Conservation (phyloP, 1,284 basidiomycete species). For the Ganoderma leucocontextum region DNA sequence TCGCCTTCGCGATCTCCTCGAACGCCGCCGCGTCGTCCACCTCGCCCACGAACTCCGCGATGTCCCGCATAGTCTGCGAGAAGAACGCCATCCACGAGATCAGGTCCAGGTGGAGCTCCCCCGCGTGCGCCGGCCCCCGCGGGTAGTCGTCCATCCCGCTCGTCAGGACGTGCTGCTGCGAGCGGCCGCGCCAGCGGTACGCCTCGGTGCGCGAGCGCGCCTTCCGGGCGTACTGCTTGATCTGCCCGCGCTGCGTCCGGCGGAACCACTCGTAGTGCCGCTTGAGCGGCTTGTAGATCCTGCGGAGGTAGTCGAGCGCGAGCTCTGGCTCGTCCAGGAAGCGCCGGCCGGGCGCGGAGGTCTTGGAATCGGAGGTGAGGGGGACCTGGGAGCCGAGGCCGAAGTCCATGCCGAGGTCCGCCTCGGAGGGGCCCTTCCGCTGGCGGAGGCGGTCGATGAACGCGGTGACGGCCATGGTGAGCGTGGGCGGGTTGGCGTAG, state of each 20-base stretch:
- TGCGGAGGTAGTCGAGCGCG: constrained; percentile 74
- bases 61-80: constrained; percentile 87
- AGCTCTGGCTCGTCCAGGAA: constrained; percentile 67
- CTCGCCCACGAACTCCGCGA: constrained; percentile 85
- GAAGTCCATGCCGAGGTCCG: constrained; percentile 72
- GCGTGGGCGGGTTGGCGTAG: constrained; percentile 93
- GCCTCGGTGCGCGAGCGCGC: constrained; percentile 88
- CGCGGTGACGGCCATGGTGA: constrained; percentile 89
- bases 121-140: constrained; percentile 84
- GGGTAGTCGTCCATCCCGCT: constrained; percentile 97
- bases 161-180: constrained; percentile 87
- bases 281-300: constrained; percentile 85
- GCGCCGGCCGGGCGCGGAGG: constrained; percentile 46
- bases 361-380: constrained; percentile 42
- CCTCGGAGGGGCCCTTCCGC: constrained; percentile 54
- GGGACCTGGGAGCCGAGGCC: constrained; percentile 56
- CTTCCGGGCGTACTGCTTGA: constrained; percentile 86
- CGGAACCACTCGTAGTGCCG: constrained; percentile 97
- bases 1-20: constrained; percentile 78
- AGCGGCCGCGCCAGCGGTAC: constrained; percentile 95
- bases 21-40: constrained; percentile 83
- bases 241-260: constrained; percentile 90
- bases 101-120: constrained; percentile 92
- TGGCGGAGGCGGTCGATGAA: constrained; percentile 81
- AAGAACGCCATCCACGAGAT: constrained; percentile 97